Evolutionary conservation across 768 basidiomycete species (phyloP), one percentile per base, ranked within the genome.

Genomic region (Kwoniella heveanensis): DNA sequence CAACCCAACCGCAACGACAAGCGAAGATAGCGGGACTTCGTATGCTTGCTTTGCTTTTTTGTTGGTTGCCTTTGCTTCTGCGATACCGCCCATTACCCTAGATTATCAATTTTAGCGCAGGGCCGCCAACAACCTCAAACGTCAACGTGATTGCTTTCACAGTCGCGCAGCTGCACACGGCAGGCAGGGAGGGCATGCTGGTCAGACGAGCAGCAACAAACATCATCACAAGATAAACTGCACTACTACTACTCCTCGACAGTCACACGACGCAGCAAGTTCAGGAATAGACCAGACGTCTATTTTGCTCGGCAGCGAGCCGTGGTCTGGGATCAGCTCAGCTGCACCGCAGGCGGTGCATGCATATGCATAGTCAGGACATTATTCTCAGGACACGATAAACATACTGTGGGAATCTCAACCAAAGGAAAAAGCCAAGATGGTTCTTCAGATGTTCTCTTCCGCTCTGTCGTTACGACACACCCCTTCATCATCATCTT

Each of bases 361-460:
- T 44, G 39, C 39, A 44, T 44, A 44, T 44, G 39, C 39, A 44
- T 44, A 44, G 10, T 10, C 39, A 44, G 39, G 39, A 44, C 39
- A 44, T 10, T 6, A 6, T 32, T 32, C 32, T 13, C 32, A 32
- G 32, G 32, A 32, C 32, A 32, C 32, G 32, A 32, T 32, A 32
- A 32, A 32, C 32, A 32, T 32, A 32, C 32, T n/a, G n/a, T n/a
- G n/a, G n/a, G n/a, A n/a, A n/a, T n/a, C n/a, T n/a, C n/a, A n/a
- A n/a, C n/a, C n/a, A n/a, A n/a, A n/a, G n/a, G n/a, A n/a, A n/a
- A n/a, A n/a, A n/a, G n/a, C n/a, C 39, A 44, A 44, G 39, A 44
- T 44, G 39, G 39, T 44, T 19, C 39, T 44, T 46, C 64, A 29
- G 60, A 67, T 61, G 68, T 74, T 66, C 66, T 67, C 56, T 70